phyloP scores from a whole-genome alignment of 2,329 filamentous ascomycete genomes.

The Cladobotryum protrusum region DNA sequence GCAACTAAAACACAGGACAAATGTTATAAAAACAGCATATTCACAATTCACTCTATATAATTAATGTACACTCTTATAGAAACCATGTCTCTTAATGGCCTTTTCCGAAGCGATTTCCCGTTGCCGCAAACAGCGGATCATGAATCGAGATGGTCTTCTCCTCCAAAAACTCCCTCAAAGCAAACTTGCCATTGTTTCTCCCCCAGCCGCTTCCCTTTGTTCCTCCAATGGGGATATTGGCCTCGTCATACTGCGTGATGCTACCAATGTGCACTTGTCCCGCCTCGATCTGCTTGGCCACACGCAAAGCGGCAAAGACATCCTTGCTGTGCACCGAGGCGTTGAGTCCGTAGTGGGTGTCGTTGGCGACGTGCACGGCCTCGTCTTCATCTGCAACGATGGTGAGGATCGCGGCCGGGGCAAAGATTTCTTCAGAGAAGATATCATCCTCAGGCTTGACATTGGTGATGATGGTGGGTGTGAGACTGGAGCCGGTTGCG shows the following conservation, averaged over 20 bases:
- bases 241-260: conserved; percentile 57
- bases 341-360: conserved; percentile 68
- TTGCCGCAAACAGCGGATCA: background rate
- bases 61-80: too few species aligned
- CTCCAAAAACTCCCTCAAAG: conserved; percentile 20
- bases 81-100: background rate
- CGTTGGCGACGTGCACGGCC: conserved; percentile 67
- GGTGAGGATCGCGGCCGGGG: conserved; percentile 61
- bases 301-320: conserved; percentile 46
- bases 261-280: conserved; percentile 59
- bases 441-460: conserved; percentile 58
- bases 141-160: conserved; percentile 12
- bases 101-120: background rate
- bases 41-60: too few species aligned
- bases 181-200: conserved; percentile 39
- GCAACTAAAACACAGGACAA: too few species aligned
- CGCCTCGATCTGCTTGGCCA: conserved; percentile 54
- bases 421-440: conserved; percentile 66
- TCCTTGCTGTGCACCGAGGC: conserved; percentile 65
- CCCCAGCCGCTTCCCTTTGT: conserved; percentile 56
- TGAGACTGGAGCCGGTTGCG: conserved; percentile 8
- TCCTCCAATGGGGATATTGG: conserved; percentile 55
- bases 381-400: conserved; percentile 59
- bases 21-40: too few species aligned
- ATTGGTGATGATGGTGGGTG: conserved; percentile 56